phyloP scores from a whole-genome alignment of 176 grass and related monocot genomes.

The Rhynchospora tenuis region DNA sequence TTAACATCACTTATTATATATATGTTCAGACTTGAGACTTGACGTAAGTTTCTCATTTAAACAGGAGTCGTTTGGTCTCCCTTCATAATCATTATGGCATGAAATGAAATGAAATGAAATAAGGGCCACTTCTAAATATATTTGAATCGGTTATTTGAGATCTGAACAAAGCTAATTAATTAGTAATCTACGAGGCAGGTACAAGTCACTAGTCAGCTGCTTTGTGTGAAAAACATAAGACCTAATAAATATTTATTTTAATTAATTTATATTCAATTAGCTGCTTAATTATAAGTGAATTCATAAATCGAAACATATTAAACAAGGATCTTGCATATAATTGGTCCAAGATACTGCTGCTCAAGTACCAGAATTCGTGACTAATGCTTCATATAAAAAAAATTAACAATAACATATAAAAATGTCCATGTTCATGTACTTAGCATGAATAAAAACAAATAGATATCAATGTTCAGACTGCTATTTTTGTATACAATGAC shows the following conservation, averaged over 20 bases:
- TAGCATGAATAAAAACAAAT: background rate
- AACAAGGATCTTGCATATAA: background rate
- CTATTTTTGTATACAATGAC: background rate
- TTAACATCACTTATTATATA: background rate
- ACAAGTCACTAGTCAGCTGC: background rate
- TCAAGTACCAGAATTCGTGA: background rate
- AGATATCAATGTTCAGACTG: background rate
- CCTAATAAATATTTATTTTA: background rate
- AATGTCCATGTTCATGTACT: background rate
- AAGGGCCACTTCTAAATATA: background rate
- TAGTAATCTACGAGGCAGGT: background rate
- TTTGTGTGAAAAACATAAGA: background rate
- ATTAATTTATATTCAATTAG: background rate
- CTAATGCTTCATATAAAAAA: background rate
- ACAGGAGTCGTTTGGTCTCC: background rate
- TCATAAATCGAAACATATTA: background rate
- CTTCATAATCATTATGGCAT: background rate
- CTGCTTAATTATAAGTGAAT: background rate
- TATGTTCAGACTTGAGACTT: background rate
- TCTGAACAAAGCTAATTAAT: background rate
- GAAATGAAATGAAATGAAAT: background rate
- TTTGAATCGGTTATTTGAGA: background rate
- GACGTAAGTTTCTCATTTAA: background rate
- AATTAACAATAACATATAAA: background rate
- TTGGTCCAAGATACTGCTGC: background rate